Evolutionary conservation across 495 filamentous ascomycete species (phyloP).

Genomic region (Penicillium manginii): DNA sequence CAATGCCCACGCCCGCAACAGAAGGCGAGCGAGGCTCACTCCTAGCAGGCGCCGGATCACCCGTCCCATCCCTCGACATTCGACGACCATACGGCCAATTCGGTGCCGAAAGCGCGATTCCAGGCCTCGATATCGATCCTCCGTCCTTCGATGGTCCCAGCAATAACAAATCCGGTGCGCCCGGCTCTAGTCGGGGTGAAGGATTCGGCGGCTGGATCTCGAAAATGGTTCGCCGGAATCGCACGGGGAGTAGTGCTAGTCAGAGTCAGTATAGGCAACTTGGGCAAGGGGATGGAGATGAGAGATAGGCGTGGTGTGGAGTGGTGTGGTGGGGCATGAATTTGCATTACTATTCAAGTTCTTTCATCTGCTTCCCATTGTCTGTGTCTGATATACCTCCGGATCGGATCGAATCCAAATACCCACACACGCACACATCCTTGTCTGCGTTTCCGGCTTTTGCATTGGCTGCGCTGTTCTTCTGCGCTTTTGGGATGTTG

Average conservation of each 20-base stretch:
- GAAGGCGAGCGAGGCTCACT: slow-evolving; percentile 71
- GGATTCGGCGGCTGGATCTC: slow-evolving; percentile 73
- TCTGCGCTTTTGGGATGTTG: no score
- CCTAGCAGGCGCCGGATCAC: slow-evolving; percentile 71
- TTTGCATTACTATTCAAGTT: no score
- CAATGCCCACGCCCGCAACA: slow-evolving; percentile 71
- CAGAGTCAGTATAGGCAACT: slow-evolving; percentile 65
- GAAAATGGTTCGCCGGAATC: slow-evolving; percentile 60
- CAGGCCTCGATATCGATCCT: slow-evolving; percentile 73
- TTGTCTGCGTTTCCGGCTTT: neutral
- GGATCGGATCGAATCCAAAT: no score
- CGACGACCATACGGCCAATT: slow-evolving; percentile 55
- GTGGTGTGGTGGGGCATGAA: no score
- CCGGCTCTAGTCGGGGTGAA: slow-evolving; percentile 44
- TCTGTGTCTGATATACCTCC: no score
- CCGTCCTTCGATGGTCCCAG: slow-evolving; percentile 56
- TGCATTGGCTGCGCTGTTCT: neutral
- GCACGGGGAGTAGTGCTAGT: slow-evolving; percentile 47
- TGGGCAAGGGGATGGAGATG: slow-evolving; percentile 56
- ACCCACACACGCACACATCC: neutral
- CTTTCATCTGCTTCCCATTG: no score
- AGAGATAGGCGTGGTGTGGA: no score
- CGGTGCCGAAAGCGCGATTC: slow-evolving; percentile 64
- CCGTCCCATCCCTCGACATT: slow-evolving; percentile 77
- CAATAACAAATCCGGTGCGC: slow-evolving; percentile 53